phyloP scores from a whole-genome alignment of 179 eudicot genomes.

The Silene coronaria region DNA sequence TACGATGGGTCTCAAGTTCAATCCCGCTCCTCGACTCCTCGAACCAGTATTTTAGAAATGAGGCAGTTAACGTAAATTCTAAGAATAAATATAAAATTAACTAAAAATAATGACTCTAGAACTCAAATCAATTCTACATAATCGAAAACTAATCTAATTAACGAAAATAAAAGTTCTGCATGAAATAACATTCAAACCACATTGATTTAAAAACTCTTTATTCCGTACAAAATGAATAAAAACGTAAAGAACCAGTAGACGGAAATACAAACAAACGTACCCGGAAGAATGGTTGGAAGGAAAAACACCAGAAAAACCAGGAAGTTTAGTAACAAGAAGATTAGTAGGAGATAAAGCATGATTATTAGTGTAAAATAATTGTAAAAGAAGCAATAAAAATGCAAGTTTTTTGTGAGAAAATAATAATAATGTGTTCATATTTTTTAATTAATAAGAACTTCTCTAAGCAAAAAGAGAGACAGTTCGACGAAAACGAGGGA shows the following conservation, averaged over 20 bases:
- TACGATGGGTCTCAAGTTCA: too few relatives aligned
- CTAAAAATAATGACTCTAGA: too few relatives aligned
- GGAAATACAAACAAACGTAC: slow-evolving; percentile 27
- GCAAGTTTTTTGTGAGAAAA: not conserved
- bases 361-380: not conserved
- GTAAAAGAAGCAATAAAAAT: slow-evolving; percentile 13
- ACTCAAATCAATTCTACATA: too few relatives aligned
- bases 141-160: too few relatives aligned
- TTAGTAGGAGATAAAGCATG: slow-evolving; percentile 40
- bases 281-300: slow-evolving; percentile 89
- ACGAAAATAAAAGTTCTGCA: too few relatives aligned
- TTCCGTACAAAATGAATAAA: too few relatives aligned
- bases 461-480: not conserved
- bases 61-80: not conserved
- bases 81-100: not conserved
- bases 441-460: not conserved
- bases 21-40: too few relatives aligned
- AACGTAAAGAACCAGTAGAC: too few relatives aligned
- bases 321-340: slow-evolving; percentile 49
- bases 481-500: slow-evolving; percentile 32
- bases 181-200: too few relatives aligned
- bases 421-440: not conserved
- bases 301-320: slow-evolving; percentile 62
- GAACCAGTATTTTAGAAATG: not conserved
- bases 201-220: too few relatives aligned